phyloP scores from a whole-genome alignment of 1,284 basidiomycete species.

The Lignosus rhinocerotis region DNA sequence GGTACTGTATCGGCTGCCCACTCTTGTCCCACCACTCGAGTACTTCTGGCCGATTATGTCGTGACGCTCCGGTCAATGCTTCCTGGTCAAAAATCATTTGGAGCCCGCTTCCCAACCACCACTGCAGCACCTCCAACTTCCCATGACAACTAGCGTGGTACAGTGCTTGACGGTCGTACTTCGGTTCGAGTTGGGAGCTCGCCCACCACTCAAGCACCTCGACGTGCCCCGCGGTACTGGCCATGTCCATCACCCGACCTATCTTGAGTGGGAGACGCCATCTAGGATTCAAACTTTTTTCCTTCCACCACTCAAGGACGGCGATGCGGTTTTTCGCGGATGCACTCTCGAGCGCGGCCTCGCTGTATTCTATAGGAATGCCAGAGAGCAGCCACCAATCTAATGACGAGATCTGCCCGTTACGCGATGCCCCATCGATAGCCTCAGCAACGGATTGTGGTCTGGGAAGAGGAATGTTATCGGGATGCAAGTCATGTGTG shows the following conservation, averaged over 20 bases:
- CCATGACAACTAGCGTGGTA: slow-evolving; percentile 77
- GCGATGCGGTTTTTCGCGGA: slow-evolving; percentile 70
- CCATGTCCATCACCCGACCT: slow-evolving; percentile 80
- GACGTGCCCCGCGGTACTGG: slow-evolving; percentile 70
- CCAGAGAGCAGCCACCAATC: slow-evolving; percentile 71
- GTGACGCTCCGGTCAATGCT: slow-evolving; percentile 72
- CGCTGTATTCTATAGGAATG: slow-evolving; percentile 67
- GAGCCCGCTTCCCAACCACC: slow-evolving; percentile 79
- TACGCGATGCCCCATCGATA: slow-evolving; percentile 70
- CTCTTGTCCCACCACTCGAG: slow-evolving; percentile 84
- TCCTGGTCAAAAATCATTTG: slow-evolving; percentile 80
- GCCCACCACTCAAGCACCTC: slow-evolving; percentile 83
- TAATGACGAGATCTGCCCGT: slow-evolving; percentile 63
- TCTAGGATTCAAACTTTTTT: slow-evolving; percentile 21
- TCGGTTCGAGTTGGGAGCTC: slow-evolving; percentile 68
- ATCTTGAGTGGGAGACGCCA: slow-evolving; percentile 64
- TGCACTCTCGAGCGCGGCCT: slow-evolving; percentile 73
- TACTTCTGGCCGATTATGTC: slow-evolving; percentile 77
- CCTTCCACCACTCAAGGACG: slow-evolving; percentile 81
- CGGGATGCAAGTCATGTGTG: slow-evolving; percentile 56
- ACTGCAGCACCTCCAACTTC: slow-evolving; percentile 77
- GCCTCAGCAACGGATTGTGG: slow-evolving; percentile 57
- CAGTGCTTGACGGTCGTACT: slow-evolving; percentile 74
- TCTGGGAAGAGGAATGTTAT: slow-evolving; percentile 53
- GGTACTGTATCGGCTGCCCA: slow-evolving; percentile 74